phyloP scores from a whole-genome alignment of 1,139 yeast genomes.

The Wickerhamomyces sp. region DNA sequence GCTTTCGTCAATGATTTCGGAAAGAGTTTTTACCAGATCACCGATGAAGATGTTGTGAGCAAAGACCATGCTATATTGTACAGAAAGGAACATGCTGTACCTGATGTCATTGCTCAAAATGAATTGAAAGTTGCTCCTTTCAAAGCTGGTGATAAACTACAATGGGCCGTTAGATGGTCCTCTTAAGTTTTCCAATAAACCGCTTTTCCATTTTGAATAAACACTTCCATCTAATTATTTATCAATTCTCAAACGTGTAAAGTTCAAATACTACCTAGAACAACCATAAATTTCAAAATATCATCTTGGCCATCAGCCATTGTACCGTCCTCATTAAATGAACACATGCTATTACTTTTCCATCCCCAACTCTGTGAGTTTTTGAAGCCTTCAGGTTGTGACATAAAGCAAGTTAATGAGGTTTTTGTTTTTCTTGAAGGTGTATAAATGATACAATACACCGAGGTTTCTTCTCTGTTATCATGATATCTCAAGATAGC shows the following conservation, averaged over 20 bases:
- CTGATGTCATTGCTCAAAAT: constrained; percentile 47
- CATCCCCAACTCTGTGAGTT: constrained; percentile 54
- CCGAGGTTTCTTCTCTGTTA: constrained; percentile 37
- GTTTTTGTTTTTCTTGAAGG: constrained; percentile 41
- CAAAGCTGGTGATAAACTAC: constrained; percentile 69
- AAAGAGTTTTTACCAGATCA: constrained; percentile 57
- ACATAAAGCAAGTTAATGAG: constrained; percentile 43
- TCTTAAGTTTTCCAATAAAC: no score
- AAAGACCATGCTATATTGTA: constrained; percentile 48
- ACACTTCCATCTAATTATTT: no score
- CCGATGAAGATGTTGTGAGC: constrained; percentile 34
- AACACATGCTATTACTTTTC: constrained; percentile 46
- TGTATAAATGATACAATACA: constrained; percentile 46
- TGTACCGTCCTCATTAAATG: constrained; percentile 39
- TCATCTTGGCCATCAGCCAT: constrained; percentile 35
- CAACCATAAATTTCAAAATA: constrained; percentile 42
- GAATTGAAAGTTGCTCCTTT: constrained; percentile 76
- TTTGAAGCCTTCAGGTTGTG: constrained; percentile 45
- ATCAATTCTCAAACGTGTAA: no score
- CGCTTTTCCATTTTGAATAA: no score
- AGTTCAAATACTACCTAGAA: constrained; percentile 38
- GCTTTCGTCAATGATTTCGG: constrained; percentile 78
- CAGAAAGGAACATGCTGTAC: constrained; percentile 48
- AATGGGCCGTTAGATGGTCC: constrained; percentile 86
- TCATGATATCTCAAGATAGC: constrained; percentile 37